A percentile compares a stretch with the other conserved stretches of the same genome.
These are phyloP conservation scores for Fomitopsis pulvina DNA, from an alignment of 768 basidiomycete genomes.

Conservation along the genomic window DNA sequence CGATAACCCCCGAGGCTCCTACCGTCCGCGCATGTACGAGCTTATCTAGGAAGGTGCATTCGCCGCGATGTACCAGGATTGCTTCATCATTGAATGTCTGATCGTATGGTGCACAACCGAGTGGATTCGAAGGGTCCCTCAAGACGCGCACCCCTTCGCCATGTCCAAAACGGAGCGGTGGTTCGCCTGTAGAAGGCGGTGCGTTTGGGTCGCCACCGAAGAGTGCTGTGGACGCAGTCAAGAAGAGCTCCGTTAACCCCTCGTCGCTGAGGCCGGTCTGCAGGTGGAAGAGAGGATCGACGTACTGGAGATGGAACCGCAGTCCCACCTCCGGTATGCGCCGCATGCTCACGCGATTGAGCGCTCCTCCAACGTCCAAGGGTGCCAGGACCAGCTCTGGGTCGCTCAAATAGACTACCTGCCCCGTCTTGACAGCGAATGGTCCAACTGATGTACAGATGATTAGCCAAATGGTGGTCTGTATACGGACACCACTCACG, in stretches of 20 bases:
- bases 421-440: slow-evolving; percentile 71
- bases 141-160: slow-evolving; percentile 49
- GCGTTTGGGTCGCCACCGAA: slow-evolving; percentile 61
- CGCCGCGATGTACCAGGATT: slow-evolving; percentile 67
- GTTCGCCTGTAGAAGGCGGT: slow-evolving; percentile 16
- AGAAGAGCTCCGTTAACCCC: slow-evolving; percentile 36
- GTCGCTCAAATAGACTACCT: slow-evolving; percentile 79
- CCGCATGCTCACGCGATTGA: slow-evolving; percentile 6
- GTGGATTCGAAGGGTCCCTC: slow-evolving; percentile 42
- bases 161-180: slow-evolving; percentile 38
- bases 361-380: slow-evolving; percentile 18
- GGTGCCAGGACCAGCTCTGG: slow-evolving; percentile 34
- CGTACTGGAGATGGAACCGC: slow-evolving; percentile 47
- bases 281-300: slow-evolving; percentile 41
- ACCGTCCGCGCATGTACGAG: slow-evolving; percentile 59
- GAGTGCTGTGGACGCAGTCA: slow-evolving; percentile 55
- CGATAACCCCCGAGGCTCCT: slow-evolving; percentile 73
- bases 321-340: slow-evolving; percentile 46
- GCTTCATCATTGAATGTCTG: slow-evolving; percentile 41
- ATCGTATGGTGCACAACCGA: slow-evolving; percentile 56
- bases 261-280: slow-evolving; percentile 30
- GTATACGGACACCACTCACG: slow-evolving; percentile 39
- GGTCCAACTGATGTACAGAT: slow-evolving; percentile 59
- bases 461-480: neutral
- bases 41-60: slow-evolving; percentile 87